phyloP scores from a whole-genome alignment of 805 yeast genomes.

The Wilhelminamyces savonicus region DNA sequence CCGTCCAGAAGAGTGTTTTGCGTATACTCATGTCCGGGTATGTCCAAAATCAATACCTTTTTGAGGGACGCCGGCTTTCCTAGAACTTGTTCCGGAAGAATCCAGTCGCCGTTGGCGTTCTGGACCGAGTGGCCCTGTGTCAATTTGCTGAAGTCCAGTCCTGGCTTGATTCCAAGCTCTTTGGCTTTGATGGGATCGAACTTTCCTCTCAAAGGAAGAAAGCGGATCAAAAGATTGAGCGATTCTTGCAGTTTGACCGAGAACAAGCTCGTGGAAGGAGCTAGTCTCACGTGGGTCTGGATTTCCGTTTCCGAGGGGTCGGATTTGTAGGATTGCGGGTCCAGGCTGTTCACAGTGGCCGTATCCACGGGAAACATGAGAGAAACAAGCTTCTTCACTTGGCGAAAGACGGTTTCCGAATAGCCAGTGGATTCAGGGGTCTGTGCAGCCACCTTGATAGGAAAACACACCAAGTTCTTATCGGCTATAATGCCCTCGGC shows the following conservation, averaged over 20 bases:
- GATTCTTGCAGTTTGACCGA: slow-evolving; percentile 37
- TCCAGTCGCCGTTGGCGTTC: slow-evolving; percentile 49
- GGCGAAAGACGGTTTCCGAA: too few species aligned
- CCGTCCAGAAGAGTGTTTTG: slow-evolving; percentile 17
- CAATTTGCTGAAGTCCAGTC: slow-evolving; percentile 51
- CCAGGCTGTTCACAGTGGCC: slow-evolving; percentile 27
- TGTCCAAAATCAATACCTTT: slow-evolving; percentile 63
- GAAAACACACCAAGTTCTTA: slow-evolving; percentile 30
- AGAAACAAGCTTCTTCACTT: slow-evolving; percentile 30
- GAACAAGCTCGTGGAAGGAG: slow-evolving; percentile 12
- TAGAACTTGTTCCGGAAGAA: slow-evolving; percentile 68
- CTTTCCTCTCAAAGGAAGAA: slow-evolving; percentile 68
- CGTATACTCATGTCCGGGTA: slow-evolving; percentile 50
- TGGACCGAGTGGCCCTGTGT: slow-evolving; percentile 55
- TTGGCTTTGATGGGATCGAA: slow-evolving; percentile 64
- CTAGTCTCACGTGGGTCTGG: slow-evolving; percentile 32
- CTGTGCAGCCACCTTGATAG: slow-evolving; percentile 23
- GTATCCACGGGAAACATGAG: slow-evolving; percentile 56
- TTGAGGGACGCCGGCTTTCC: slow-evolving; percentile 54
- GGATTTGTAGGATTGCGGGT: slow-evolving; percentile 30
- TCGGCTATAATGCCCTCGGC: slow-evolving; percentile 24
- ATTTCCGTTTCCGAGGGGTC: slow-evolving; percentile 33
- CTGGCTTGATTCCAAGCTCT: slow-evolving; percentile 63
- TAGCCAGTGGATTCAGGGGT: too few species aligned
- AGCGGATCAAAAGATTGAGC: slow-evolving; percentile 62